Conservation (phyloP, 2,329 filamentous ascomycete species). For the Capronia coronata region DNA sequence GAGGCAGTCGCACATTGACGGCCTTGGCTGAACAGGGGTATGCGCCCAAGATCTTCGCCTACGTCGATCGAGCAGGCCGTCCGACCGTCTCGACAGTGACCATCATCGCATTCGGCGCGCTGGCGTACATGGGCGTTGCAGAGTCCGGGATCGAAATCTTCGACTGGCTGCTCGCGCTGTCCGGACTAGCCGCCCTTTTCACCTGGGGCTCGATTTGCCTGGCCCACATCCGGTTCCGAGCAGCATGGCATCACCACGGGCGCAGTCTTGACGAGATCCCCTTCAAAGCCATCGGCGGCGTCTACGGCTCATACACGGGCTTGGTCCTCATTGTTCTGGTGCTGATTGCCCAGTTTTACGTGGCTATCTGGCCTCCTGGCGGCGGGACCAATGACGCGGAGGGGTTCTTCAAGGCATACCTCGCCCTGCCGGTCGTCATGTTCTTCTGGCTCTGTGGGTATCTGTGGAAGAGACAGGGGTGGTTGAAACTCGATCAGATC, state of each 20-base stretch:
- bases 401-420: conserved; percentile 62
- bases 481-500: too few species aligned
- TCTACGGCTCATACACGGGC: conserved; percentile 74
- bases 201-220: conserved; percentile 61
- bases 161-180: conserved; percentile 58
- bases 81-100: conserved; percentile 38
- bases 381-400: conserved; percentile 46
- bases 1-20: conserved; percentile 52
- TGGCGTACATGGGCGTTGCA: conserved; percentile 37
- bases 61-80: conserved; percentile 41
- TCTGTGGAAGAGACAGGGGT: too few species aligned
- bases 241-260: conserved; percentile 47
- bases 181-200: conserved; percentile 57
- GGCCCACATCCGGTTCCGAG: conserved; percentile 52
- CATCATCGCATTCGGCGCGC: conserved; percentile 36
- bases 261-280: conserved; percentile 70
- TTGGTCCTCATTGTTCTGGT: conserved; percentile 69
- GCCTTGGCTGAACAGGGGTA: conserved; percentile 57
- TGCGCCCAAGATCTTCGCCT: conserved; percentile 49
- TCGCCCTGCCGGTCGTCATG: conserved; percentile 53
- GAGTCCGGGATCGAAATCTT: conserved; percentile 49
- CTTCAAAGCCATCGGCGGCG: conserved; percentile 71
- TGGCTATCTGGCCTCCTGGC: conserved; percentile 68
- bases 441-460: too few species aligned
- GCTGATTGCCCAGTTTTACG: conserved; percentile 80